Base-by-base conservation (phyloP, 2,329 filamentous ascomycete species). In the Rhynchosporium graminicola region DNA sequence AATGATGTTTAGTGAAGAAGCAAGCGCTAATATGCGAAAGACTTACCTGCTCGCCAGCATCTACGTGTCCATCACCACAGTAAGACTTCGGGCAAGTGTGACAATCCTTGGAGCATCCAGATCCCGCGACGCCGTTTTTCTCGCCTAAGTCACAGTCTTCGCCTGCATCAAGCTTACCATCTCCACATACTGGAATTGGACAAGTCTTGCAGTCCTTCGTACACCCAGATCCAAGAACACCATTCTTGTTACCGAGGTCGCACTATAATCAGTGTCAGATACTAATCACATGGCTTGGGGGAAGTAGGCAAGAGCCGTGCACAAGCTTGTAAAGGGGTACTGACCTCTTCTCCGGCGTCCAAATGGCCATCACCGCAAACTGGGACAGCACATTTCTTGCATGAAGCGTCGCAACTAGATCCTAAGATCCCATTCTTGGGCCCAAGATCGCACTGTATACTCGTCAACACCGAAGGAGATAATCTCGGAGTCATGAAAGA, bases 231-330 rank as follows among this genome's bases (percentile, higher is more conserved):
- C 46, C 28, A 26, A 8, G 13, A n/a, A 40, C 15, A n/a, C 59
- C 59, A 46, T 61, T 61, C 15, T 57, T 13, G 33, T 52, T 26
- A 10, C 60, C 60, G 9, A 62, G 60, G 31, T 62, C 60, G 51
- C 60, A 62, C n/a, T 62, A 28, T 15, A 8, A 38, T 20, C 20
- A 13, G 28, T 20, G n/a, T 52, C 33, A 52, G 48, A 20, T 20
- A 20, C 20, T 20, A 20, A 20, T 20, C 1, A 20, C 20, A 20
- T 20, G 20, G 20, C 20, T 20, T 20, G 1, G 20, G 20, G 20
- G 20, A 20, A 20, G 20, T 20, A 20, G 20, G 20, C 20, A 20
- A 20, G 20, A 20, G 20, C 20, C 20, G 20, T 20, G 20, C 20
- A 20, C 20, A 8, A n/a, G 8, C 48, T 1, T 8, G 13, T 8